Percentiles rank a stretch among this genome's conserved stretches.
Evolutionary conservation across 768 basidiomycete species (phyloP).

Genomic region (Russula earlei): DNA sequence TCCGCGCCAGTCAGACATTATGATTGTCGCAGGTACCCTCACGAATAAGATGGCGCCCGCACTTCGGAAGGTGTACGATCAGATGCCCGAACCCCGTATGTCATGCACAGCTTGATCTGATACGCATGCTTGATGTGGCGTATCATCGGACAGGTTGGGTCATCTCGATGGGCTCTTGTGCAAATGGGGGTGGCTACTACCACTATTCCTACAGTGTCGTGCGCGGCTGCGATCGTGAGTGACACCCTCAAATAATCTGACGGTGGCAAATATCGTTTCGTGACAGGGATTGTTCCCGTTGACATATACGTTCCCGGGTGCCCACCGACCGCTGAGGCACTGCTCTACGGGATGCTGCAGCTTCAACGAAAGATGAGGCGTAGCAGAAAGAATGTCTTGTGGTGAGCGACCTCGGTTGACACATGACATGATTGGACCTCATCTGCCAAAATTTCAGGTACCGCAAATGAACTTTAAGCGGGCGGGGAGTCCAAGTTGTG

Average conservation of each 20-base stretch:
- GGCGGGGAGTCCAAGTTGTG: background rate
- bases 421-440: background rate
- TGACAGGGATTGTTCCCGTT: conserved; percentile 85
- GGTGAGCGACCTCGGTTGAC: conserved; percentile 39
- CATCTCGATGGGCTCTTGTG: conserved; percentile 99
- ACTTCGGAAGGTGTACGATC: conserved; percentile 90
- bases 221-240: conserved; percentile 90
- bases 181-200: conserved; percentile 95
- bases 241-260: background rate
- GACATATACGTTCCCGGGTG: conserved; percentile 98
- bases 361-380: conserved; percentile 93
- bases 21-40: conserved; percentile 98
- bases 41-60: conserved; percentile 99
- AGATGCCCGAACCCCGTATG: conserved; percentile 96
- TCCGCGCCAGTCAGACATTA: conserved; percentile 93
- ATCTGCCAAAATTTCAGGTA: conserved; percentile 25
- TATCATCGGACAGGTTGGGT: conserved; percentile 72
- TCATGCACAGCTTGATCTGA: conserved; percentile 15
- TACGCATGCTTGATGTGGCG: background rate
- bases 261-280: conserved; percentile 6
- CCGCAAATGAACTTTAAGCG: conserved; percentile 36
- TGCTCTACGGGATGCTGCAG: conserved; percentile 94
- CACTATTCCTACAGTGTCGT: conserved; percentile 99
- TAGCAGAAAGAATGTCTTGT: conserved; percentile 77
- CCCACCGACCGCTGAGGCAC: conserved; percentile 91